Evolutionary conservation across 441 rosid genomes (phyloP).

Genomic region (Arabidopsis hybrid): DNA sequence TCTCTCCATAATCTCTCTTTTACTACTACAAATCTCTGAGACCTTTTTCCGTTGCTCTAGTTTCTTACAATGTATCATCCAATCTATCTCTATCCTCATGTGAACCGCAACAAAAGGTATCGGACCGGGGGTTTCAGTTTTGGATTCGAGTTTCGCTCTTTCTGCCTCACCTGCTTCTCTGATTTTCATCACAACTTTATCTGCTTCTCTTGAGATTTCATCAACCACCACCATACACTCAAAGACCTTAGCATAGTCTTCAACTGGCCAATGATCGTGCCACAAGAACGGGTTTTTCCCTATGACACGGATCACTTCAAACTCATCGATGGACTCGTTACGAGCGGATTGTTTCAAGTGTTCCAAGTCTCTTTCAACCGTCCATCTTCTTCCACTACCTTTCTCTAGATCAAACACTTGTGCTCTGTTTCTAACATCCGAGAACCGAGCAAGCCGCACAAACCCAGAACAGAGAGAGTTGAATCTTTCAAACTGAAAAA

Average conservation of each 20-base stretch:
- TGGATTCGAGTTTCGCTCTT: conserved; percentile 35
- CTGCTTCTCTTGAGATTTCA: conserved; percentile 76
- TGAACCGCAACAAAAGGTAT: conserved; percentile 82
- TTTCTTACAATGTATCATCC: conserved; percentile 99
- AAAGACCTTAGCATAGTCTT: conserved; percentile 83
- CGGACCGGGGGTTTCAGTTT: conserved; percentile 4
- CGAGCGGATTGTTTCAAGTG: conserved; percentile 58
- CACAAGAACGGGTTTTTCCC: conserved; percentile 94
- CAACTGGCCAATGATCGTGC: conserved; percentile 98
- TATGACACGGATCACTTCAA: conserved; percentile 69
- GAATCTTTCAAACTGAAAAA: conserved; percentile 74
- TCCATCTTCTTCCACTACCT: conserved; percentile 99
- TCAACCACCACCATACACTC: conserved; percentile 84
- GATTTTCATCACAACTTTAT: conserved; percentile 74
- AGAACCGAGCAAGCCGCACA: conserved; percentile 67
- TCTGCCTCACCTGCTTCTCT: conserved; percentile 60
- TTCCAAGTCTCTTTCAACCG: conserved; percentile 73
- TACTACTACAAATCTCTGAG: conserved; percentile 87
- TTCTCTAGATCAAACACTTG: conserved; percentile 60
- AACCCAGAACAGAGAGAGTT: conserved; percentile 77
- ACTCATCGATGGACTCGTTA: conserved; percentile 53
- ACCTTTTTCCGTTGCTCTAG: conserved; percentile 71
- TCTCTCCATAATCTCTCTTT: conserved; percentile 73
- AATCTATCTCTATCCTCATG: conserved; percentile 96
- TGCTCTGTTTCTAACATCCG: conserved; percentile 60